Percentiles rank a stretch among this genome's conserved stretches.
Evolutionary conservation across 1,284 basidiomycete genomes (phyloP).

Genomic region (Fomitopsis palustris): DNA sequence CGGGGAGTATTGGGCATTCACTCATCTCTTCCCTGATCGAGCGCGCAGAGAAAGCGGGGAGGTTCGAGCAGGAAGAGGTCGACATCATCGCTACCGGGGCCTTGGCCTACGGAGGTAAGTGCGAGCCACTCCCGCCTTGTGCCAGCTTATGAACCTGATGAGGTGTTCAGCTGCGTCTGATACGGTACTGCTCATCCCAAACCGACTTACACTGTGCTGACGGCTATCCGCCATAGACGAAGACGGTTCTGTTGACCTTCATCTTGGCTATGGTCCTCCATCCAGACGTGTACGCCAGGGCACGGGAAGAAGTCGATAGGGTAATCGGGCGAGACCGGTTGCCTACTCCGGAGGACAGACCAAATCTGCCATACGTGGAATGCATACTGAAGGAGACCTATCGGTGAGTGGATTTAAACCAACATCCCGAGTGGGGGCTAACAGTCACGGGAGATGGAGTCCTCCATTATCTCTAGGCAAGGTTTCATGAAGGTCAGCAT

Average conservation of each 20-base stretch:
- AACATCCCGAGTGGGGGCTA: not conserved
- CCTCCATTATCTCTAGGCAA: not conserved
- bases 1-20: not conserved
- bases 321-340: slow-evolving; percentile 12
- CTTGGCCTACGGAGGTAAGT: not conserved
- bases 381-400: slow-evolving; percentile 31
- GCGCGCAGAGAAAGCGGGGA: not conserved
- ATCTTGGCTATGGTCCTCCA: slow-evolving; percentile 3
- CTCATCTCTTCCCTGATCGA: not conserved
- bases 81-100: not conserved
- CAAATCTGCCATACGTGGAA: slow-evolving; percentile 30
- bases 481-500: not conserved
- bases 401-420: slow-evolving; percentile 8
- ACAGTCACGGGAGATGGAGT: not conserved
- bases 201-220: not conserved
- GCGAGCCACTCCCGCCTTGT: not conserved
- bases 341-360: slow-evolving; percentile 11
- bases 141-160: not conserved
- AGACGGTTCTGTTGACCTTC: not conserved
- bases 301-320: slow-evolving; percentile 1
- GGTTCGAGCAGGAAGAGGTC: not conserved
- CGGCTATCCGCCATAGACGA: not conserved
- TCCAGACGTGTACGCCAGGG: slow-evolving; percentile 13
- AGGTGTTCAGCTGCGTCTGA: not conserved
- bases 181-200: slow-evolving; percentile 1